Base-by-base conservation (phyloP, 306 rosid genomes). In the Ceratonia siliqua region DNA sequence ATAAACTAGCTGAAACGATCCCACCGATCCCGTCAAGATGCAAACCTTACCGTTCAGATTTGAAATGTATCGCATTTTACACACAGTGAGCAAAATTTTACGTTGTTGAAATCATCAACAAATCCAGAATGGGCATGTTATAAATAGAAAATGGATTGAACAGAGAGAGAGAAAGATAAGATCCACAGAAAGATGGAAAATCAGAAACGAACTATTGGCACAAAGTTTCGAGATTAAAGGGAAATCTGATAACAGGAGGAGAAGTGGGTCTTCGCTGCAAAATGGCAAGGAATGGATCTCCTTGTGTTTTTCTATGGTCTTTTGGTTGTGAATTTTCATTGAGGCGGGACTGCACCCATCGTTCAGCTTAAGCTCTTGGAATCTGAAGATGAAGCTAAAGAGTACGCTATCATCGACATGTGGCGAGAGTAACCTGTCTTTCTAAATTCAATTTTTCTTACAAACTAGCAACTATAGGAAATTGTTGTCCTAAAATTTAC, bases 11-110 rank as follows among this genome's bases (percentile, higher is more conserved):
- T 5, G 22, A 6, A 32, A 3, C 32, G 62, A 83, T 75, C 27
- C 36, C 83, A 59, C 58, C 48, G 68, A 78, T 70, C 74, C 13
- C 25, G 6, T 13, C 35, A 70, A 61, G 68, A 27, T 56, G 7
- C 18, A 56, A 69, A 22, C 43, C 67, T 59, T 64, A 58, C 5
- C 13, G 64, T 27, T 42, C 70, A 67, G 74, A 76, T 68, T 83
- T 6, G 71, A 52, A 53, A 45, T 38, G 75, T 27, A 53, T 49
- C n/a, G 68, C 78, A 71, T 81, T 48, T 56, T 67, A 27, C 14
- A 55, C 3, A 33, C 12, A 13, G 11, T 43, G 11, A 13, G 14
- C 8, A 62, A 25, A 62, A 9, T 10, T 2, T 59, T 32, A 35
- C 46, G 33, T 1, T n/a, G 46, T 8, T 1, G 21, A 39, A 15